Base-by-base conservation (phyloP, 495 filamentous ascomycete species). In the Trichoderma parareesei region DNA sequence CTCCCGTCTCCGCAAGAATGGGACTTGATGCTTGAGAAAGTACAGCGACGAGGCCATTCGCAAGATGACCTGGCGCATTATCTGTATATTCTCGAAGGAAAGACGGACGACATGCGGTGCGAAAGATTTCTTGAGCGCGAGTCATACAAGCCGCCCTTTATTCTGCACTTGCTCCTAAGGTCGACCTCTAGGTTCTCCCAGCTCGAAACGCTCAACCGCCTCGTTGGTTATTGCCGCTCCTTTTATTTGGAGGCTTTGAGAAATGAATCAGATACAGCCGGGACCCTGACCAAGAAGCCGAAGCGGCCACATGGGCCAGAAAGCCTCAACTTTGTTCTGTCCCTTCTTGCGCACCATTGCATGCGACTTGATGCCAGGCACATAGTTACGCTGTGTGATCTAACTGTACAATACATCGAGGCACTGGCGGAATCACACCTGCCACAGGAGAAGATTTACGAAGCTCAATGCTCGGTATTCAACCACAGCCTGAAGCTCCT, bases 191-290 rank as follows among this genome's bases (percentile, higher is more conserved):
- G n/a, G 7, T 41, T 61, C 18, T 18, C 38, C 16, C 9, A n/a
- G 4, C 38, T 61, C 7, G 41, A 40, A 13, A 40, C 14, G 5
- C 20, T 61, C 60, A 43, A 16, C 10, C 16, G 41, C 33, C 60
- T 61, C 37, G 20, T 61, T 8, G 60, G n/a, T n/a, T 61, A 61
- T 43, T 61, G 60, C 60, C 4, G 53, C 11, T 57, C 53, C 37
- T 57, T 8, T 9, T 57, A 37, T 37, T 3, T n/a, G 11, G 33
- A 6, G 7, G 53, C 20, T 1, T 10, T n/a, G 53, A 38, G 53
- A 10, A 57, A 57, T 37, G 53, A 35, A 57, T 10, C 10, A 37
- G 53, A 57, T n/a, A 57, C 18, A 33, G 8, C 53, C 5, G 37
- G 27, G 13, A 8, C 7, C 8, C 16, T 14, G 10, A 9, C 37